Conservation (phyloP, 140 eudicot species). For the Ambrosia hybrid region DNA sequence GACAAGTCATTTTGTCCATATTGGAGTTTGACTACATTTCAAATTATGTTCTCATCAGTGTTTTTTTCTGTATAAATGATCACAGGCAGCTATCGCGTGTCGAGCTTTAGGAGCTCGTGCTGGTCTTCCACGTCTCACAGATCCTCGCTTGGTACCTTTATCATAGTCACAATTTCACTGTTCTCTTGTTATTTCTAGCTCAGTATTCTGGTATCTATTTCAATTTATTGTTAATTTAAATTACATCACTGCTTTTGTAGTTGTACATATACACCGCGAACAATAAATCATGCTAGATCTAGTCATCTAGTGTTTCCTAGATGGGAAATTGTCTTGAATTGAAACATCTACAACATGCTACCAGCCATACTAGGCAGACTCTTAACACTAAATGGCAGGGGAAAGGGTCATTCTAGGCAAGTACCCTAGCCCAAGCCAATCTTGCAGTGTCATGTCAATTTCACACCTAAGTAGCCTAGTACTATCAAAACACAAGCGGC, state of each 20-base stretch:
- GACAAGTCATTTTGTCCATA: neutral
- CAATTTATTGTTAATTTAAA: neutral
- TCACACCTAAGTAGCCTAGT: no score
- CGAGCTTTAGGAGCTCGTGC: slow-evolving; percentile 86
- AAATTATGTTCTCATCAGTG: neutral
- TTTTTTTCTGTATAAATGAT: neutral
- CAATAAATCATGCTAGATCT: neutral
- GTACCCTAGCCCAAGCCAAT: no score
- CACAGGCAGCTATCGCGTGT: slow-evolving; percentile 73
- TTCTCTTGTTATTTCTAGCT: neutral
- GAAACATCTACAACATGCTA: neutral
- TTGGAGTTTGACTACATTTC: neutral
- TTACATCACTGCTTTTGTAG: slow-evolving; percentile 12
- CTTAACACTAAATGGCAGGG: no score
- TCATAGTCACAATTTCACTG: slow-evolving; percentile 12
- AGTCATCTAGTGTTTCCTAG: neutral
- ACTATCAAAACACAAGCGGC: no score
- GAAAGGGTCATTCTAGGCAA: no score
- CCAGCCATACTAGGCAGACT: no score
- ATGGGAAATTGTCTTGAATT: neutral
- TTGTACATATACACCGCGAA: slow-evolving; percentile 8
- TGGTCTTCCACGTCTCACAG: slow-evolving; percentile 71
- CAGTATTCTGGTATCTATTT: slow-evolving; percentile 1
- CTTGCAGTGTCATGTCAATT: no score
- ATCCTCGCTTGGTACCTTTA: slow-evolving; percentile 60